A percentile compares a stretch with the other conserved stretches of the same genome.
These are phyloP conservation scores for Echinosophora koreensis DNA, from an alignment of 306 rosid genomes.

Conservation along the genomic window DNA sequence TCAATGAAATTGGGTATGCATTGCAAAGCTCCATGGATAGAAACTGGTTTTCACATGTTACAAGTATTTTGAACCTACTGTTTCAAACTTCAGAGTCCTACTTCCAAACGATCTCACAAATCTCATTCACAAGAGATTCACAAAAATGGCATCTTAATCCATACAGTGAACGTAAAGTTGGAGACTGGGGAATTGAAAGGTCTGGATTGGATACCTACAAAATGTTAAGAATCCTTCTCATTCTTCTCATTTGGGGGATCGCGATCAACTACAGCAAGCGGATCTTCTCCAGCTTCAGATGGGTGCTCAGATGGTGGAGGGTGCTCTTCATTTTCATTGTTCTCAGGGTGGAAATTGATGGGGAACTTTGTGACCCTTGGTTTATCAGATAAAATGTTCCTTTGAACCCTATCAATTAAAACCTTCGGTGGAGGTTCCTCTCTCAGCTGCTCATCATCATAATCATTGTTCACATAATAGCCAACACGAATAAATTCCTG, in stretches of 20 bases:
- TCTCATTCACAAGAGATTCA: slow-evolving; percentile 41
- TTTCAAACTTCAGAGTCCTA: slow-evolving; percentile 25
- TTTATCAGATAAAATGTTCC: slow-evolving; percentile 91
- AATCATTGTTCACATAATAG: slow-evolving; percentile 94
- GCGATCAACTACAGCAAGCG: slow-evolving; percentile 46
- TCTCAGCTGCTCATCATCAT: slow-evolving; percentile 88
- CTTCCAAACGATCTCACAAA: slow-evolving; percentile 42
- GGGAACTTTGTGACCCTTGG: slow-evolving; percentile 96
- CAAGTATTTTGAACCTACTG: slow-evolving; percentile 35
- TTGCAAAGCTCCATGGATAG: slow-evolving; percentile 35
- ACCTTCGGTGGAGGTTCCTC: slow-evolving; percentile 93
- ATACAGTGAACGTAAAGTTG: slow-evolving; percentile 39
- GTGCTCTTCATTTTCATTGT: slow-evolving; percentile 62
- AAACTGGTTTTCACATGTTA: slow-evolving; percentile 41
- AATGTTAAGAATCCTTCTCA: slow-evolving; percentile 53
- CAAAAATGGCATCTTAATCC: slow-evolving; percentile 44
- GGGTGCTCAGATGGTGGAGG: slow-evolving; percentile 59
- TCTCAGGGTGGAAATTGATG: slow-evolving; percentile 71
- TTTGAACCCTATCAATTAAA: slow-evolving; percentile 75
- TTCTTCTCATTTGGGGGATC: slow-evolving; percentile 55
- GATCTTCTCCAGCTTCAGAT: slow-evolving; percentile 54
- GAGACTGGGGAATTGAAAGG: slow-evolving; percentile 43
- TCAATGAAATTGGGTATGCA: slow-evolving; percentile 39
- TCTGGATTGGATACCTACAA: slow-evolving; percentile 40
- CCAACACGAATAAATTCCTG: slow-evolving; percentile 93